Conservation (phyloP, 768 basidiomycete species). For the Mycena pura region DNA sequence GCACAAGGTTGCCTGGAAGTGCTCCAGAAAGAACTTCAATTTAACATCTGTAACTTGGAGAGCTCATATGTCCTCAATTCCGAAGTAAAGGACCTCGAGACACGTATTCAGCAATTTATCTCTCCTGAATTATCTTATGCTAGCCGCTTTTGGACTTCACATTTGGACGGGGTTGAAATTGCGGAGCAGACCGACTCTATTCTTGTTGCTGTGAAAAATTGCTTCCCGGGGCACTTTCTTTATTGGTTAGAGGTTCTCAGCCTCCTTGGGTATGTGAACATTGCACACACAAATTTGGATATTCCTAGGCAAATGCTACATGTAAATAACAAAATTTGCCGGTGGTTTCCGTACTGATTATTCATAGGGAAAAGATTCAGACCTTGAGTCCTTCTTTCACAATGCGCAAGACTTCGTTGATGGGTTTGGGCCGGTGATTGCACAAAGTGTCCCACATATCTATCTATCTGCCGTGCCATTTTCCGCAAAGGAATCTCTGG, state of each 20-base stretch:
- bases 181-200: background rate
- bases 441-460: conserved; percentile 1
- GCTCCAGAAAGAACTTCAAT: background rate
- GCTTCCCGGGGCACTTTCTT: background rate
- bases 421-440: background rate
- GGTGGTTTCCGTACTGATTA: background rate
- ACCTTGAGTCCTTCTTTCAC: background rate
- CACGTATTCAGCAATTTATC: background rate
- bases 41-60: background rate
- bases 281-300: no score
- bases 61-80: background rate
- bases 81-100: background rate
- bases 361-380: background rate
- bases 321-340: background rate
- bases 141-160: background rate
- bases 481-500: background rate
- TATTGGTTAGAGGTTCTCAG: conserved; percentile 15
- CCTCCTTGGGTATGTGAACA: background rate
- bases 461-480: conserved; percentile 3
- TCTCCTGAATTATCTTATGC: background rate
- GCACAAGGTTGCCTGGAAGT: background rate
- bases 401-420: background rate
- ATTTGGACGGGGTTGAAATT: background rate
- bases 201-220: no score
- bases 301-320: background rate